phyloP scores from a whole-genome alignment of 306 rosid species.

The Quercus aquifolioides region DNA sequence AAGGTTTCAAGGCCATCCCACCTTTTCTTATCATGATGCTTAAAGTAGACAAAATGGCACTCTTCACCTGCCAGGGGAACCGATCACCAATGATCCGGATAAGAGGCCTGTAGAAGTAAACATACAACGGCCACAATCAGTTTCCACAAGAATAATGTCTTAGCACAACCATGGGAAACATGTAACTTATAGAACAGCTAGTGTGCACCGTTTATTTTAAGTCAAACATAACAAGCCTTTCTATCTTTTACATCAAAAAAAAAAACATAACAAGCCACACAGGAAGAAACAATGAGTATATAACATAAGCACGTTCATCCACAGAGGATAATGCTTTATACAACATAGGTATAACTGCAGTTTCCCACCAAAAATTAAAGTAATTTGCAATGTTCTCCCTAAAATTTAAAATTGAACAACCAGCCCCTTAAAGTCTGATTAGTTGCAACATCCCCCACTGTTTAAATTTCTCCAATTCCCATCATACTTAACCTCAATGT shows the following conservation, averaged over 20 bases:
- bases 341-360: no score
- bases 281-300: neutral
- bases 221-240: neutral
- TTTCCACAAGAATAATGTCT: neutral
- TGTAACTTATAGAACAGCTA: neutral
- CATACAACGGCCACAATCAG: conserved; percentile 31
- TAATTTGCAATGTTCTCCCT: neutral
- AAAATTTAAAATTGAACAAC: neutral
- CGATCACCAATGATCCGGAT: conserved; percentile 95
- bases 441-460: neutral
- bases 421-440: neutral
- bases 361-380: neutral
- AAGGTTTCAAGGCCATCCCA: conserved; percentile 84
- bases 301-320: neutral
- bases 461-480: neutral
- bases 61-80: conserved; percentile 99
- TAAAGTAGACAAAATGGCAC: conserved; percentile 92
- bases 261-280: neutral
- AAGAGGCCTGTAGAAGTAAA: conserved; percentile 68
- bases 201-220: neutral
- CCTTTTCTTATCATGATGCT: conserved; percentile 78
- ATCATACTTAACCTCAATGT: neutral
- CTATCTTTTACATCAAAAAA: no score
- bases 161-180: neutral
- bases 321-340: neutral